Evolutionary conservation across 1,284 basidiomycete genomes (phyloP), one percentile per base, ranked within the genome.

Genomic region (Irpex rosettiformis): DNA sequence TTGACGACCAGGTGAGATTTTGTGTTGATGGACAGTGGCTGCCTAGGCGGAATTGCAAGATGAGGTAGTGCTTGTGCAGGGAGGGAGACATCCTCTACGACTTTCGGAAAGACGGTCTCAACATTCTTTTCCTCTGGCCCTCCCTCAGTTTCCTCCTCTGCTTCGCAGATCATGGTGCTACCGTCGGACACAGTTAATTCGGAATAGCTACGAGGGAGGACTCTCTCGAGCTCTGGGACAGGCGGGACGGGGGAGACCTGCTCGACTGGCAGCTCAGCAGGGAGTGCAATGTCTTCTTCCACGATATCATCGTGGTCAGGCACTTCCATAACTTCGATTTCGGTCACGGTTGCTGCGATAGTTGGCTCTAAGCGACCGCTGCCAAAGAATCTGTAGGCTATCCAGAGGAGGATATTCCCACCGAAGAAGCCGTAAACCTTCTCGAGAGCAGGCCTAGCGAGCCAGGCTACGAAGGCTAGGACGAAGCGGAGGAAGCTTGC

Each of bases 1-100:
- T 61, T 57, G 54, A 57, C 60, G 37, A 59, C 55, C 57, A 59
- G 55, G 42, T 53, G 52, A 33, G 58, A 25, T 18, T 56, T 54
- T 22, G 25, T 37, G 6, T 42, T 30, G 28, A n/a, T n/a, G n/a
- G 56, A 25, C 42, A 24, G 28, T 16, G 53, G 55, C 21, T 24
- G 48, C 27, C 27, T 24, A 6, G n/a, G 10, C 11, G 52, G 30
- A 13, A 42, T 54, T 18, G 6, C 27, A 7, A 42, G 18, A 4
- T 16, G 30, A 11, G 30, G 30, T 8, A 6, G 48, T 25, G 48
- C 13, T 25, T 49, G 48, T 3, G 48, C 10, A 28, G 27, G 30
- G n/a, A 24, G 48, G 21, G 48, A 10, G 3, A 7, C 5, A 24
- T 11, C 48, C 27, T 49, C 48, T 8, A 47, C 16, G 43, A 24